A percentile compares a stretch with the other conserved stretches of the same genome.
Evolutionary conservation across 768 basidiomycete genomes (phyloP).

Genomic region (Clathrus columnatus): DNA sequence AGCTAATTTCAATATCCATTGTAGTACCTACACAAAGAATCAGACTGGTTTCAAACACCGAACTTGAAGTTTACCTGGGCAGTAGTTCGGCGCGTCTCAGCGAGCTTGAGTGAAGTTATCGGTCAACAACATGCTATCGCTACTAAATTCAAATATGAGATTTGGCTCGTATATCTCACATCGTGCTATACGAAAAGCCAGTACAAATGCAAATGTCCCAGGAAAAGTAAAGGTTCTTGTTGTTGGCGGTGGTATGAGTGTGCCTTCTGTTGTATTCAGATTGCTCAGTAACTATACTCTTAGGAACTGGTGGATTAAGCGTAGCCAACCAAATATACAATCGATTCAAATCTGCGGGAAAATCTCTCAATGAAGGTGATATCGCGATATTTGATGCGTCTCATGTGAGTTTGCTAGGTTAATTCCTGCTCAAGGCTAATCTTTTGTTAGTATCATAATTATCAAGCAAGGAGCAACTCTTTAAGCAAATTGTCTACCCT

Average conservation of each 20-base stretch:
- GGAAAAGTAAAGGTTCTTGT: slow-evolving; percentile 73
- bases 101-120: too few relatives aligned
- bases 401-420: not conserved
- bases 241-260: slow-evolving; percentile 69
- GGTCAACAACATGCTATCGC: too few relatives aligned
- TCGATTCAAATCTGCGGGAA: slow-evolving; percentile 63
- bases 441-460: slow-evolving; percentile 58
- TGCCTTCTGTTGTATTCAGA: not conserved
- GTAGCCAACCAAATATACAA: slow-evolving; percentile 85
- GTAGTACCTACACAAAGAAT: too few relatives aligned
- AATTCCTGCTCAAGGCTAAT: not conserved
- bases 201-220: slow-evolving; percentile 16
- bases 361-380: slow-evolving; percentile 61
- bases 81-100: too few relatives aligned
- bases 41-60: too few relatives aligned
- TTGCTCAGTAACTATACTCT: not conserved
- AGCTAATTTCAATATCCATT: too few relatives aligned
- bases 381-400: slow-evolving; percentile 81
- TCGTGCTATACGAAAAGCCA: slow-evolving; percentile 9
- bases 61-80: too few relatives aligned
- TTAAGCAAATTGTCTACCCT: not conserved
- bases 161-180: not conserved
- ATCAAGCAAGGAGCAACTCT: slow-evolving; percentile 45
- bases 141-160: too few relatives aligned
- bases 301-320: slow-evolving; percentile 75